Evolutionary conservation across 2,329 filamentous ascomycete species (phyloP), one percentile per base, ranked within the genome.

Genomic region (Fusarium solani-melongenae): DNA sequence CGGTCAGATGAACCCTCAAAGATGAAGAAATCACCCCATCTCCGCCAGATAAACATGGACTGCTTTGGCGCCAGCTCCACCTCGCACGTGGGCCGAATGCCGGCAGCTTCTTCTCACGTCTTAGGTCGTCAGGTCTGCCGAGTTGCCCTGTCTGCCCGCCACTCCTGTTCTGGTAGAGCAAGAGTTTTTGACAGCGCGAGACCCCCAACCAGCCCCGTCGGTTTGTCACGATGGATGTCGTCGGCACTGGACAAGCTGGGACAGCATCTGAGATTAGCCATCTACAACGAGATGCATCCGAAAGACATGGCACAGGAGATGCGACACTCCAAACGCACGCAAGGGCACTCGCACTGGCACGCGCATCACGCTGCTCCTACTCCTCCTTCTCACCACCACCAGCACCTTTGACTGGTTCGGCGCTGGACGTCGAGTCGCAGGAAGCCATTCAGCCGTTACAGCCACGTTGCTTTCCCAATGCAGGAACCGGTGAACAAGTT

Each of bases 401-500:
- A 33, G 7, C 33, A 20, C 29, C 22, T 62, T 36, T 51, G 15
- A 64, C 69, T 67, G 59, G 63, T 29, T 55, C 64, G 58, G 38
- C 27, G 51, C 34, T n/a, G 29, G 11, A 46, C 34, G 22, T 49
- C 33, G 62, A 49, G 27, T 70, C n/a, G 17, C 46, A 62, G 44
- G 29, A 24, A 64, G 56, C 64, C 31, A 60, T 71, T 64, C 69
- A 57, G 59, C 70, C 69, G 64, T 71, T 63, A 64, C 74, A 72
- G 65, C 71, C 73, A 74, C 75, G 66, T 74, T 67, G 77, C 78
- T 76, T 78, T 78, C 78, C 78, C 70, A 76, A 79, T 80, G 60
- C 67, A 81, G 79, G 76, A 79, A 81, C 79, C 79, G 79, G 80
- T 79, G 72, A 81, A 77, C 60, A 75, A 67, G 70, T 56, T 67